phyloP scores from a whole-genome alignment of 73 alveolate genomes.

The Stentor roeselii region DNA sequence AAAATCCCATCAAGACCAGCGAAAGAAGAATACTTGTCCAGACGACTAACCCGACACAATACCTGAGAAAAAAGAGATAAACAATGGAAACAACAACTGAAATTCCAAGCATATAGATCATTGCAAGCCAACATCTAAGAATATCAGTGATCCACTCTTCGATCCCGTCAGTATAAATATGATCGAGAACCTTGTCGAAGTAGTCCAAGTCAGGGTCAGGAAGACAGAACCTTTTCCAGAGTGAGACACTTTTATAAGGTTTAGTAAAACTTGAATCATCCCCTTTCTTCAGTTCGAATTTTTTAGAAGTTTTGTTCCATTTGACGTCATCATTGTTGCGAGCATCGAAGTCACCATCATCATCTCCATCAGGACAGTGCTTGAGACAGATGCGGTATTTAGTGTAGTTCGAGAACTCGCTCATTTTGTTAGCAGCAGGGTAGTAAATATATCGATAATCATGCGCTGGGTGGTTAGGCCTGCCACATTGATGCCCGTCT shows the following conservation, averaged over 20 bases:
- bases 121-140: neutral
- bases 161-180: neutral
- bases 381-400: neutral
- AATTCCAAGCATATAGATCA: neutral
- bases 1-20: constrained; percentile 41
- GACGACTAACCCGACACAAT: neutral
- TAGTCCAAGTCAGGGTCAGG: neutral
- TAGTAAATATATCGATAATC: too few species aligned
- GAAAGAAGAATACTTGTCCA: constrained; percentile 48
- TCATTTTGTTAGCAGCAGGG: neutral
- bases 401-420: too few species aligned
- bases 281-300: too few species aligned
- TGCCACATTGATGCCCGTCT: neutral
- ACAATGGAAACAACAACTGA: neutral
- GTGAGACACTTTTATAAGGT: neutral
- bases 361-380: neutral
- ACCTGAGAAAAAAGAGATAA: neutral
- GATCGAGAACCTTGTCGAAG: neutral
- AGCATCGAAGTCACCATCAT: neutral
- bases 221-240: neutral
- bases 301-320: neutral
- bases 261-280: neutral
- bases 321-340: neutral
- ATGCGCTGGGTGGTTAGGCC: neutral
- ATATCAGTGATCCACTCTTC: neutral